Evolutionary conservation across 2,329 filamentous ascomycete species (phyloP).

Genomic region (Epichloe festucae): DNA sequence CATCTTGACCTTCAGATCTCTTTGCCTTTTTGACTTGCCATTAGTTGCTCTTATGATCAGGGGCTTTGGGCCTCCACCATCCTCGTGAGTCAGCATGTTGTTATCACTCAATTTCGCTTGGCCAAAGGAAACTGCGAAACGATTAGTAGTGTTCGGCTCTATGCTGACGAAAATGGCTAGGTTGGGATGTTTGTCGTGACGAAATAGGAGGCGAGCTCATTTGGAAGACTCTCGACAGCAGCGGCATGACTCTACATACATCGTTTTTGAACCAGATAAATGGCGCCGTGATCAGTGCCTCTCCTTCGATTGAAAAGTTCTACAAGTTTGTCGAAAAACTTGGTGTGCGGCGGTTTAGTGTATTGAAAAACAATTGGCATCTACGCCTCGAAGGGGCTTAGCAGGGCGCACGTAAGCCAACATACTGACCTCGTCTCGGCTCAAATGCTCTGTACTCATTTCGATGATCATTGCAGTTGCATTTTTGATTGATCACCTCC

Average conservation of each 20-base stretch:
- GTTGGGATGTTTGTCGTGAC: conserved; percentile 29
- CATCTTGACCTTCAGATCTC: conserved; percentile 54
- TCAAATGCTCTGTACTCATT: conserved; percentile 19
- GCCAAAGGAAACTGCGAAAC: background rate
- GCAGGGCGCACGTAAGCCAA: background rate
- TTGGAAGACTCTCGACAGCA: background rate
- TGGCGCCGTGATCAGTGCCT: conserved; percentile 56
- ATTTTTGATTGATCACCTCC: no score
- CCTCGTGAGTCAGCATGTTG: conserved; percentile 46
- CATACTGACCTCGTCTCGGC: conserved; percentile 26
- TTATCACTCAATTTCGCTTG: conserved; percentile 15
- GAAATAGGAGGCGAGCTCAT: conserved; percentile 20
- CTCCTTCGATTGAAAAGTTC: conserved; percentile 56
- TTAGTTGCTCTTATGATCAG: conserved; percentile 77
- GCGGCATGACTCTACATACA: conserved; percentile 30
- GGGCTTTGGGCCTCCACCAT: conserved; percentile 47
- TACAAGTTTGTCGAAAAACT: conserved; percentile 63
- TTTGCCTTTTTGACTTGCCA: conserved; percentile 51
- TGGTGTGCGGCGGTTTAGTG: conserved; percentile 3
- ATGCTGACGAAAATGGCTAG: conserved; percentile 13
- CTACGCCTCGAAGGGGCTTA: background rate
- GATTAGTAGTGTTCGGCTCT: background rate
- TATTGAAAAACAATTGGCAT: background rate
- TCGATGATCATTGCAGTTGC: background rate
- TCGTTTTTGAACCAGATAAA: conserved; percentile 68